Base-by-base conservation (phyloP, 805 yeast species). In the Candida hungchunana region DNA sequence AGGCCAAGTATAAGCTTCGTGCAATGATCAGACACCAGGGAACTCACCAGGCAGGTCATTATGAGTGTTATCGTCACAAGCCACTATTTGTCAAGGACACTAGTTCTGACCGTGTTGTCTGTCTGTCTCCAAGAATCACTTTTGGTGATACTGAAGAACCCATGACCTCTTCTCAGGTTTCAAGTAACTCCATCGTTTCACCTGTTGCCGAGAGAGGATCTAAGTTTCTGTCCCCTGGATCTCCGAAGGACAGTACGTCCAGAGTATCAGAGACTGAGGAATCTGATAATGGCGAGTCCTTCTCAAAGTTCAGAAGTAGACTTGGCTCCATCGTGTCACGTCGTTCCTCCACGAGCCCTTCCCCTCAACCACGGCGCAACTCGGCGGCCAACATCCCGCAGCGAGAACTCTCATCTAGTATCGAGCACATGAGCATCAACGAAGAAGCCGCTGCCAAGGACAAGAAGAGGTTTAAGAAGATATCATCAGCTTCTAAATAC, bases 21-120 rank as follows among this genome's bases (percentile, higher is more conserved):
- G 82, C 96, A 0, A 64, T 86, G 43, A 77, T 93, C 14, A 73
- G 88, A 46, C 97, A 93, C 56, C 76, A 79, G 30, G 98, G 98
- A 0, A 78, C 90, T 1, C 97, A 89, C 58, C 71, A 79, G 15
- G 74, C 77, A 29, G 97, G 97, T 1, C 97, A 89, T 54, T 89
- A 88, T 55, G 95, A 89, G 51, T 85, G 96, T 50, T 86, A 77
- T 55, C 79, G 83, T 43, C 77, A 77, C 31, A 89, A 88, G 54
- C 90, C 93, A 3, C 56, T 71, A 4, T 71, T 69, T 37, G 50
- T 57, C 16, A 60, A 58, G 38, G 62, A 56, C 27, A 39, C 45
- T 0, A 18, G 18, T n/a, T 43, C 51, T 1, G 53, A 55, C 20
- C 36, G 36, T 4, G 51, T 62, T 18, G 48, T 62, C 9, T 53